Conservation (phyloP, 1,284 basidiomycete species). For the Cutaneotrichosporon dermatis region DNA sequence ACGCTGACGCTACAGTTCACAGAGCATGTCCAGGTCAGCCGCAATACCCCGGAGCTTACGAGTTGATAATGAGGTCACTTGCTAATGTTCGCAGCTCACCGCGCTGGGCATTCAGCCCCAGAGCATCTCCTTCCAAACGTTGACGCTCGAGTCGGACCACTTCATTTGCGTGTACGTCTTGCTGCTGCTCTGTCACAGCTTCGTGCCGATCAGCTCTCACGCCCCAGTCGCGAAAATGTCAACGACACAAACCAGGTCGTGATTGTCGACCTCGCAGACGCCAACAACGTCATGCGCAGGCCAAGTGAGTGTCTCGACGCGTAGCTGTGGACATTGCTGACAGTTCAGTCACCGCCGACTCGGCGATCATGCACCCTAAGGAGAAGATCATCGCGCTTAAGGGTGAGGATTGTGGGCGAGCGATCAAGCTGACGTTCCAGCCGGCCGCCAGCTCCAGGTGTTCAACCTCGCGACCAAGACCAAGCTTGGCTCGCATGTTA, state of each 20-base stretch:
- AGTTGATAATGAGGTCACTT: too few species aligned
- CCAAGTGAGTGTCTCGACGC: constrained; percentile 57
- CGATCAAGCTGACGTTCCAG: constrained; percentile 50
- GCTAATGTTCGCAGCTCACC: constrained; percentile 64
- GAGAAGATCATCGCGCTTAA: constrained; percentile 97
- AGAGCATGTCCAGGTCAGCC: constrained; percentile 50
- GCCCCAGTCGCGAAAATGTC: constrained; percentile 38
- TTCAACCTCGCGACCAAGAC: constrained; percentile 98
- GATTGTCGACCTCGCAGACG: constrained; percentile 91
- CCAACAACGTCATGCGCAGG: constrained; percentile 91
- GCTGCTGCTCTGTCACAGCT: constrained; percentile 1
- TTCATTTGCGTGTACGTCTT: constrained; percentile 70
- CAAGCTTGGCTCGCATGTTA: constrained; percentile 94
- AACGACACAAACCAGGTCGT: constrained; percentile 88
- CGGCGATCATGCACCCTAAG: constrained; percentile 96
- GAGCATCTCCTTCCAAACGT: constrained; percentile 94
- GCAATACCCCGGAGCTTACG: neutral
- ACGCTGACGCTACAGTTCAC: constrained; percentile 40
- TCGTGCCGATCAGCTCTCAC: constrained; percentile 5
- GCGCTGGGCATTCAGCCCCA: constrained; percentile 92
- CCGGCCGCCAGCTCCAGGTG: constrained; percentile 89
- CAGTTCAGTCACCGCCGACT: constrained; percentile 74
- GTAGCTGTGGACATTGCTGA: constrained; percentile 5
- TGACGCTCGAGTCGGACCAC: constrained; percentile 94
- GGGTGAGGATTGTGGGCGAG: constrained; percentile 53